Evolutionary conservation across 345 rosid species (phyloP), one percentile per base, ranked within the genome.

Genomic region (Gossypium raimondii): DNA sequence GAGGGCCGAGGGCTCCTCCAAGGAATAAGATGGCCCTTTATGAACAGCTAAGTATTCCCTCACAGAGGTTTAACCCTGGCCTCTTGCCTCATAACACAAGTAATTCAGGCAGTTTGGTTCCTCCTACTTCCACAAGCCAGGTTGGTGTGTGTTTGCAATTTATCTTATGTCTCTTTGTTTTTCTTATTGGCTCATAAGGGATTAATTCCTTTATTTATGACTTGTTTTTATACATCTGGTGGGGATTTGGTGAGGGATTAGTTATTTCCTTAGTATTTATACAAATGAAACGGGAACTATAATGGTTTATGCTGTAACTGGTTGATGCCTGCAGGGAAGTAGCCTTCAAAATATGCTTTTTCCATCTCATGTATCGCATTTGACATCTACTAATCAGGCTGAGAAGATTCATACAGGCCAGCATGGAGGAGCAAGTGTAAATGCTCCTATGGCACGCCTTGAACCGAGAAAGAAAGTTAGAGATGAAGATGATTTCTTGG

Each of bases 11-110:
- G 81, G 96, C 93, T n/a, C 98, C 98, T 74, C 97, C 98, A 22
- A 86, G 98, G 88, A 94, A 92, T 80, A 94, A 94, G 93, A 94
- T 94, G 98, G 98, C 98, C 51, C 98, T 92, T 41, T 94, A 94
- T 77, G 98, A 93, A 82, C 98, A 92, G 79, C 94, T 94, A 41
- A 87, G 89, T 72, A 85, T 88, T 57, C 97, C 98, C 76, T 88
- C 96, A 77, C 96, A 92, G 78, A 89, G 94, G 79, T 88, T 89
- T 77, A 82, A 70, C 73, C 81, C 79, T 50, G 89, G 84, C 20
- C 66, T 76, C 14, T 69, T 74, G 75, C 75, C 90, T 77, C 78
- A 3, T 74, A 87, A 61, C 48, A 55, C 83, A 5, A 82, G 82
- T 65, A 82, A 78, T 11, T 44, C 63, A 20, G 75, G 27, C 63